Base-by-base conservation (phyloP, 805 yeast genomes). In the Wickerhamiella brachini region DNA sequence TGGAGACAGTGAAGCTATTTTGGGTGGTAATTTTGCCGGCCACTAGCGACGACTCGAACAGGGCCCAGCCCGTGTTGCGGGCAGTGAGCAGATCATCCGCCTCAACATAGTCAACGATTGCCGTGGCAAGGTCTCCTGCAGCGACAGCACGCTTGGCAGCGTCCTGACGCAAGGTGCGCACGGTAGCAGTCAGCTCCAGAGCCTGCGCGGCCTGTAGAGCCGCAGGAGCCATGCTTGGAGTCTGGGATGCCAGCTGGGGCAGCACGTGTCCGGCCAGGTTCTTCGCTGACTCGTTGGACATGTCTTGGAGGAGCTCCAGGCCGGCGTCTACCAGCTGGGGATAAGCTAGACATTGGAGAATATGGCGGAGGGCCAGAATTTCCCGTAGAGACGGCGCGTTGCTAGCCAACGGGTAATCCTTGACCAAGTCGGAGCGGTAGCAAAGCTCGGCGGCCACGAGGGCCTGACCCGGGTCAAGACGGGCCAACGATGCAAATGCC, bases 11-110 rank as follows among this genome's bases (percentile, higher is more conserved):
- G 24, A 21, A 41, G n/a, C 23, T 29, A 8, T 24, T n/a, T 7
- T 38, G 44, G 6, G 38, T 24, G n/a, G 45, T 22, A n/a, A 44
- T 44, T 10, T 31, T 17, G 21, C 54, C 50, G 3, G 31, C 39
- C 4, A 52, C 29, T 17, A 52, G 48, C 43, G 47, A 45, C 5
- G 18, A 18, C n/a, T 52, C 54, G 26, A 52, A 52, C 21, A 48
- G 38, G 8, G 29, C 24, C 54, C 54, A 52, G 13, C 42, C 20
- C 10, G 50, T 24, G 24, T 42, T 48, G 15, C 45, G 37, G 44
- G 47, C 47, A 4, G 47, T 42, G 21, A 23, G 18, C 12, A 47
- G 29, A 38, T 52, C 49, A 4, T 49, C 51, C 3, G 49, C 50
- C 20, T 10, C 18, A 13, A 49, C 45, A 21, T 20, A 49, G 15